Evolutionary conservation across 2,329 filamentous ascomycete genomes (phyloP).

Genomic region (Alternaria alternata): DNA sequence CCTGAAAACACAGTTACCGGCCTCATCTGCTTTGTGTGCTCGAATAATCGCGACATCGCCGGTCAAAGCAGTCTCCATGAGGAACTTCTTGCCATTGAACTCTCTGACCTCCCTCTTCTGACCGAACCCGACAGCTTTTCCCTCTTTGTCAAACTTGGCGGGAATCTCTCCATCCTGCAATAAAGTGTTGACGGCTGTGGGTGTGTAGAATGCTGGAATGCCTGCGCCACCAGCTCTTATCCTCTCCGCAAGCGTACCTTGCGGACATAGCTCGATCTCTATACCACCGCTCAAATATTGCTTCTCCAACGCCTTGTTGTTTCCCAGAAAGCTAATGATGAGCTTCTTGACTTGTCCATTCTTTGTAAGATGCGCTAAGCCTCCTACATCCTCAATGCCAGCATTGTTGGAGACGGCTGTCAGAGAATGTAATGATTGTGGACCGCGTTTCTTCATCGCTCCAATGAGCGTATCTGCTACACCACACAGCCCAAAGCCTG

Average conservation of each 20-base stretch:
- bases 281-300: conserved; percentile 77
- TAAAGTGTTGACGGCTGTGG: conserved; percentile 71
- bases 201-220: conserved; percentile 83
- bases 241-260: conserved; percentile 77
- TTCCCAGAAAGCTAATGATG: conserved; percentile 79
- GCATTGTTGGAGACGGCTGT: conserved; percentile 86
- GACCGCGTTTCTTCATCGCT: conserved; percentile 44
- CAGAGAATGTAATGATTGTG: conserved; percentile 54
- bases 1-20: conserved; percentile 78
- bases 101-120: conserved; percentile 73
- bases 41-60: conserved; percentile 80
- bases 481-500: conserved; percentile 51
- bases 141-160: conserved; percentile 65
- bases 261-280: conserved; percentile 78
- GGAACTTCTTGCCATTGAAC: conserved; percentile 75
- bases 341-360: conserved; percentile 75
- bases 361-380: conserved; percentile 72
- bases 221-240: conserved; percentile 77
- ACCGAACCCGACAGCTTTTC: conserved; percentile 69
- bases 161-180: conserved; percentile 74
- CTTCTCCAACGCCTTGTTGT: conserved; percentile 78
- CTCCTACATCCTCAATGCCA: conserved; percentile 70
- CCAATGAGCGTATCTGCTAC: conserved; percentile 51
- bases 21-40: conserved; percentile 78
- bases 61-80: conserved; percentile 79